A percentile compares a stretch with the other conserved stretches of the same genome.
Conservation (phyloP, 306 rosid species). For the Rubus parviflorus region DNA sequence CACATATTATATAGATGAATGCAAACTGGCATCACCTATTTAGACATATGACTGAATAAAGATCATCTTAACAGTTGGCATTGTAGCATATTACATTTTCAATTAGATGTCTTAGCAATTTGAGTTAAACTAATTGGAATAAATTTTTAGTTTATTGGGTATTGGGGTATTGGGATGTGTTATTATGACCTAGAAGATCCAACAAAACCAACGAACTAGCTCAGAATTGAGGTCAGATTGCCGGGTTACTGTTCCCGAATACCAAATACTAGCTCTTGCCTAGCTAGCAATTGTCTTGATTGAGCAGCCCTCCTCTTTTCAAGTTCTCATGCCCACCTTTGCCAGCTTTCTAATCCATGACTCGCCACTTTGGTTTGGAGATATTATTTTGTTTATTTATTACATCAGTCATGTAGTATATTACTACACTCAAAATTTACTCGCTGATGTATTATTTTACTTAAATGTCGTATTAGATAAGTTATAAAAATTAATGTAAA, state of each 20-base stretch:
- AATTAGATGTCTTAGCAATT: background rate
- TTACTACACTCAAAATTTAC: background rate
- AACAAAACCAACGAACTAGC: conserved; percentile 53
- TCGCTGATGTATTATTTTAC: background rate
- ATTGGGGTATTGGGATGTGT: conserved; percentile 31
- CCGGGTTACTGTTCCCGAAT: conserved; percentile 70
- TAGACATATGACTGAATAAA: conserved; percentile 12
- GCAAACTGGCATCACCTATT: conserved; percentile 16
- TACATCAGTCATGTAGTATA: background rate
- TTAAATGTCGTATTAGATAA: background rate
- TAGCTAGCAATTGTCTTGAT: conserved; percentile 37
- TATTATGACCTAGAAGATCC: conserved; percentile 19
- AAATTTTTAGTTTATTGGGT: background rate
- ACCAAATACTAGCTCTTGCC: conserved; percentile 51
- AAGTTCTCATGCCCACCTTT: conserved; percentile 68
- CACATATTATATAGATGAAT: background rate
- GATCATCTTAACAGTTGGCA: conserved; percentile 43
- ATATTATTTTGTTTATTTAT: background rate
- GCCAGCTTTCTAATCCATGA: conserved; percentile 48
- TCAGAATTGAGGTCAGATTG: conserved; percentile 65
- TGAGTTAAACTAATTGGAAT: background rate
- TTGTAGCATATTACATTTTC: conserved; percentile 12
- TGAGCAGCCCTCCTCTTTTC: conserved; percentile 57
- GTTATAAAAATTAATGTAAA: no score
- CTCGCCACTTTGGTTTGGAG: background rate